phyloP scores from a whole-genome alignment of 768 basidiomycete species.

The Suillus cothurnatus region DNA sequence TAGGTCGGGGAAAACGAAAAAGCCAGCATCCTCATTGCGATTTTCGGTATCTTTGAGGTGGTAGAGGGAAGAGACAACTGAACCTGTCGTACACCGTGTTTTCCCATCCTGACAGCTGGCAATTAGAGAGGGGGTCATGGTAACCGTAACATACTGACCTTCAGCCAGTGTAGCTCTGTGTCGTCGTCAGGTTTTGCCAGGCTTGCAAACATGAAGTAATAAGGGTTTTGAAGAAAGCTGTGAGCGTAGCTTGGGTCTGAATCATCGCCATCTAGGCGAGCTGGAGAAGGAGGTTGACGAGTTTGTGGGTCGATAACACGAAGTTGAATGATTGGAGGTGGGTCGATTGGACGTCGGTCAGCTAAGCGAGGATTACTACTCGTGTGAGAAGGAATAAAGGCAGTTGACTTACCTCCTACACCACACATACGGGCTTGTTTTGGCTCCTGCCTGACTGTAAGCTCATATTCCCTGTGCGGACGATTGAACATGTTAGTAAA shows the following conservation, averaged over 20 bases:
- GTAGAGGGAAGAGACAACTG: slow-evolving; percentile 87
- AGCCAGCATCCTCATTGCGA: slow-evolving; percentile 73
- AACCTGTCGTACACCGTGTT: slow-evolving; percentile 89
- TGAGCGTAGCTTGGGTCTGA: slow-evolving; percentile 47
- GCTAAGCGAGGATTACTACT: slow-evolving; percentile 46
- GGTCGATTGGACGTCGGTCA: slow-evolving; percentile 95
- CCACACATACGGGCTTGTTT: slow-evolving; percentile 92
- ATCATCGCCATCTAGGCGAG: slow-evolving; percentile 35
- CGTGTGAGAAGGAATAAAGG: slow-evolving; percentile 8
- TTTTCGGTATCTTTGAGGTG: slow-evolving; percentile 81
- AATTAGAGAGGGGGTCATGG: slow-evolving; percentile 1
- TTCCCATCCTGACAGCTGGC: slow-evolving; percentile 73
- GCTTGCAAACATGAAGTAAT: slow-evolving; percentile 95
- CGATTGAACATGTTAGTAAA: slow-evolving; percentile 8
- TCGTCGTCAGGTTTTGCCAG: slow-evolving; percentile 89
- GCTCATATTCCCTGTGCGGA: slow-evolving; percentile 71
- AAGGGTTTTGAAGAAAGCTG: slow-evolving; percentile 84
- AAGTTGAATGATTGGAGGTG: slow-evolving; percentile 95
- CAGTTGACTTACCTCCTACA: slow-evolving; percentile 70
- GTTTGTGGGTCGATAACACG: slow-evolving; percentile 73
- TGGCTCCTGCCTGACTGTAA: slow-evolving; percentile 87
- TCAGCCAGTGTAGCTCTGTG: slow-evolving; percentile 84
- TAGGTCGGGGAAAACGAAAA: slow-evolving; percentile 96
- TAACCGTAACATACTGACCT: slow-evolving; percentile 43
- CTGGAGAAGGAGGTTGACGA: slow-evolving; percentile 31